Evolutionary conservation across 192 early-diverging fungal species (phyloP), one percentile per base, ranked within the genome.

Genomic region (Umbelopsis vinacea): DNA sequence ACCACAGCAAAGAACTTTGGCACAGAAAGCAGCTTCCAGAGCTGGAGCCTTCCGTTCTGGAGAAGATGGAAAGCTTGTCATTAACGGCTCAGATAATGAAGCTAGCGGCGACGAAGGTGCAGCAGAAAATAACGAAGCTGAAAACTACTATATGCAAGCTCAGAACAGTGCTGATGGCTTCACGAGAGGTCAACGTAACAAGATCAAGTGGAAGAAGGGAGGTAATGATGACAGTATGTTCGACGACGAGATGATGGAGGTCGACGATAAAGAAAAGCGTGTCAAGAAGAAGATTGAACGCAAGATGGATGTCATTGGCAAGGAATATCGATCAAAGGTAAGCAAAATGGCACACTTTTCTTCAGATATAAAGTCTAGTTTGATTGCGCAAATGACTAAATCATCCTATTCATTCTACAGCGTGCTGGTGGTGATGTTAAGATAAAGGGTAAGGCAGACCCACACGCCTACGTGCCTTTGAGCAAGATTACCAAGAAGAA

Each of bases 381-480:
- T 43, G 40, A 43, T 43, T 3, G 29, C 3, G 40, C 40, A 43
- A 12, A 7, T 43, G 40, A 43, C 33, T 63, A 63, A 29, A 63
- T 63, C 10, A 15, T 63, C 7, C 12, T 17, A 4, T 37, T 52
- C 6, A 26, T 72, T 66, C 29, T 40, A 63, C 54, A 77, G 79
- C 89, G 89, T 76, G 96, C 96, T 12, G 83, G 88, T 54, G 96
- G 97, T 71, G 97, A 99, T 88, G 88, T 99, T 69, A 94, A 94
- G 78, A 89, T 88, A 77, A 90, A 91, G 54, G 94, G 92, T 50
- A 90, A 88, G 74, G 83, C 93, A 6, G 96, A 98, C 83, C 97
- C 97, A 37, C 96, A 88, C 75, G 94, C 95, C n/a, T 99, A 98
- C 76, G 89, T 99, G 50, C 97, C 97, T 70, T 84, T 99, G 54